A percentile compares a stretch with the other conserved stretches of the same genome.
Conservation (phyloP, 73 alveolate species). For the Tetrahymena elliotti region DNA sequence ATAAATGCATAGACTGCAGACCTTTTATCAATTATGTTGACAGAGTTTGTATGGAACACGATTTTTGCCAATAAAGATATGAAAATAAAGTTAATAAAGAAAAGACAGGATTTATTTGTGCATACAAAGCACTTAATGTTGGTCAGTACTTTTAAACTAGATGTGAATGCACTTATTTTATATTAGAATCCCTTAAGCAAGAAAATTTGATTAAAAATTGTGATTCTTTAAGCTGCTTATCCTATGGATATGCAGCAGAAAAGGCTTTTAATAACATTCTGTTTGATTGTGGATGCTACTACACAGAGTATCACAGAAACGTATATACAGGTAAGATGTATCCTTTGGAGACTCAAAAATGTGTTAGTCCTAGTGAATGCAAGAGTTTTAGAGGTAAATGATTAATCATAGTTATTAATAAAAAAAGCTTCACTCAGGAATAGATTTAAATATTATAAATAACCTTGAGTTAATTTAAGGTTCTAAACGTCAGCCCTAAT, state of each 20-base stretch:
- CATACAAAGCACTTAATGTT: not conserved
- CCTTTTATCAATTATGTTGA: conserved; percentile 32
- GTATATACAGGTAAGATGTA: not conserved
- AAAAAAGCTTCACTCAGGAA: too few relatives aligned
- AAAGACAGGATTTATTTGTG: not conserved
- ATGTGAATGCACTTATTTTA: not conserved
- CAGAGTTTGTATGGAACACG: conserved; percentile 31
- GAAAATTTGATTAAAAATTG: not conserved
- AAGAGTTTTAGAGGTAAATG: not conserved
- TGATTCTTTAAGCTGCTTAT: not conserved
- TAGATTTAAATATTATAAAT: not conserved
- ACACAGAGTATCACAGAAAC: not conserved
- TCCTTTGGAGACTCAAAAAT: not conserved
- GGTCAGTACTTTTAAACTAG: not conserved
- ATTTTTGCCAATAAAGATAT: conserved; percentile 15
- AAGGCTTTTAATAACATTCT: not conserved
- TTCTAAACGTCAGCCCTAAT: too few relatives aligned
- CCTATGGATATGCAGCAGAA: not conserved
- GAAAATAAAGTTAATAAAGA: not conserved
- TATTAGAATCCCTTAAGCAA: not conserved
- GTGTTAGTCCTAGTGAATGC: not conserved
- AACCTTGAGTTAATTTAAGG: too few relatives aligned
- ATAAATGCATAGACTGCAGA: conserved; percentile 11
- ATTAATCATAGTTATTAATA: not conserved
- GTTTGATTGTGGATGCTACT: not conserved